Evolutionary conservation across 192 early-diverging fungal species (phyloP).

Genomic region (Coemansia javaensis): DNA sequence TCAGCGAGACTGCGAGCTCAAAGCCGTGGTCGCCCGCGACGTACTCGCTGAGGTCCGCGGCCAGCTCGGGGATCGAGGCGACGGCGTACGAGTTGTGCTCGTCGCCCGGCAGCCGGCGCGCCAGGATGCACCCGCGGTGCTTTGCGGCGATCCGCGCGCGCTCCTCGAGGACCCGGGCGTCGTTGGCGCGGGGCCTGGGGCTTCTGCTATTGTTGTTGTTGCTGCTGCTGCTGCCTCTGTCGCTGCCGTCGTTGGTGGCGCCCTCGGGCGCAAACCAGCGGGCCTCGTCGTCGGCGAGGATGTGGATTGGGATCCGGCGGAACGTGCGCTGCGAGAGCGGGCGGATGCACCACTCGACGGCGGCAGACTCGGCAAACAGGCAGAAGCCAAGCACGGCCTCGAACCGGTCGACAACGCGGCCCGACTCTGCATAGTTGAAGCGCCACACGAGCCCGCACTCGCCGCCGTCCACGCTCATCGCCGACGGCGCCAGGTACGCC

Average conservation of each 20-base stretch:
- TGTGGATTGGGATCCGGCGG: constrained; percentile 9
- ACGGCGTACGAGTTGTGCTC: constrained; percentile 21
- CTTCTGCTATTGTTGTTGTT: no score
- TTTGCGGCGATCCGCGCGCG: constrained; percentile 17
- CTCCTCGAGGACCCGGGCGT: background rate
- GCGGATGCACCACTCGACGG: constrained; percentile 39
- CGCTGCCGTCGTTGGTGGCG: no score
- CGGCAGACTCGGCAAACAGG: constrained; percentile 18
- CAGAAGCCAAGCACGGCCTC: constrained; percentile 27
- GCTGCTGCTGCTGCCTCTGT: no score
- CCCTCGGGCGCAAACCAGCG: no score
- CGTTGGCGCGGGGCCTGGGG: background rate
- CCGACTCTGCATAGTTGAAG: constrained; percentile 38
- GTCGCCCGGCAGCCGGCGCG: constrained; percentile 7
- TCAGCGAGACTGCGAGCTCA: constrained; percentile 29
- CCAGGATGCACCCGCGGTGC: constrained; percentile 29
- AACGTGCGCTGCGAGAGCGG: constrained; percentile 27
- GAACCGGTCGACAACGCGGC: constrained; percentile 12
- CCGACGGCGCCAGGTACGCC: constrained; percentile 37
- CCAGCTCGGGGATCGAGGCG: constrained; percentile 19
- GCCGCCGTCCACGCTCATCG: background rate
- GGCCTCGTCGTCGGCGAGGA: constrained; percentile 20
- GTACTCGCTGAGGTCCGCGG: constrained; percentile 31
- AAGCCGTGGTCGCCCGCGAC: constrained; percentile 43
- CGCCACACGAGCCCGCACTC: constrained; percentile 31